These are phyloP conservation scores for Stromatinia cepivora DNA, from an alignment of 2,329 filamentous ascomycete species.

Conservation along the genomic window DNA sequence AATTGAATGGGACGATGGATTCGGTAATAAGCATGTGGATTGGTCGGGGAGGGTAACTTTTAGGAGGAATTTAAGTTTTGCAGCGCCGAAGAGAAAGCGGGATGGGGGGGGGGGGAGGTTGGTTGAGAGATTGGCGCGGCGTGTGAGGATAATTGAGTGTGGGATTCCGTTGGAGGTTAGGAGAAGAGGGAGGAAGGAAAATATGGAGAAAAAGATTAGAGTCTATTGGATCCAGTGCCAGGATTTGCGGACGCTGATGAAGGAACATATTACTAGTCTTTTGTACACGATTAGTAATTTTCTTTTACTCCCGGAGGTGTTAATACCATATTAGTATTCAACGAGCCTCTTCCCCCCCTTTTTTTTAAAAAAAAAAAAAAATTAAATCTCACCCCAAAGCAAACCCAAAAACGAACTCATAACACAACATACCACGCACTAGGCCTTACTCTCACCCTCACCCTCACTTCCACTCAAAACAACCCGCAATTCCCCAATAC, in stretches of 20 bases:
- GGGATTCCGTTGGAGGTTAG: conserved; percentile 47
- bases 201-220: conserved; percentile 50
- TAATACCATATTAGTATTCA: no score
- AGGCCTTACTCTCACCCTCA: conserved; percentile 46
- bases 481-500: conserved; percentile 54
- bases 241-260: conserved; percentile 47
- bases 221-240: conserved; percentile 59
- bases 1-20: conserved; percentile 43
- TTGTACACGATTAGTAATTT: conserved; percentile 12
- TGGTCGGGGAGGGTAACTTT: conserved; percentile 42
- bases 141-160: conserved; percentile 36
- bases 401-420: conserved; percentile 54
- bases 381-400: conserved; percentile 48
- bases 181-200: conserved; percentile 48
- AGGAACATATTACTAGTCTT: conserved; percentile 44
- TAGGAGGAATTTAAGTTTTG: conserved; percentile 42
- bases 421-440: conserved; percentile 47
- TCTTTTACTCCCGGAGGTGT: neutral
- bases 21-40: conserved; percentile 44
- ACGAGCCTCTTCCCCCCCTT: no score
- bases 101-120: conserved; percentile 42
- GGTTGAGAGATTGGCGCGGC: conserved; percentile 41
- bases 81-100: conserved; percentile 41
- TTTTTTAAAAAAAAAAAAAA: neutral
- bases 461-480: conserved; percentile 47